A percentile compares a stretch with the other conserved stretches of the same genome.
Conservation (phyloP, 441 rosid genomes). For the Capsella rubella region DNA sequence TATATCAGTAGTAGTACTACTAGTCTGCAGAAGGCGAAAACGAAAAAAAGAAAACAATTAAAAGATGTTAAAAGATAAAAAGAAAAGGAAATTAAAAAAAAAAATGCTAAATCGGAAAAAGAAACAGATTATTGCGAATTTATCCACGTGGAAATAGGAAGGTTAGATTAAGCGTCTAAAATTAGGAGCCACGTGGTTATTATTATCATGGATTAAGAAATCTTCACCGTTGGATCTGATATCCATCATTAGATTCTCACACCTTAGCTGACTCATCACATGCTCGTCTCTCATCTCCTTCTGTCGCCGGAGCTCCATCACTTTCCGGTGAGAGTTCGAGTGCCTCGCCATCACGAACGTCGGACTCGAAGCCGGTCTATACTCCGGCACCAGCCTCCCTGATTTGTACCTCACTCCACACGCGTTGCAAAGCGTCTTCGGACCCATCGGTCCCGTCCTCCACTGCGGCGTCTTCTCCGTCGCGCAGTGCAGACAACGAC, state of each 20-base stretch:
- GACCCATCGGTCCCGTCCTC: conserved; percentile 97
- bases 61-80: background rate
- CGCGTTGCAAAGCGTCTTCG: conserved; percentile 88
- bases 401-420: conserved; percentile 94
- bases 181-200: conserved; percentile 72
- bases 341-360: conserved; percentile 83
- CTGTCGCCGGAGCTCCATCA: conserved; percentile 86
- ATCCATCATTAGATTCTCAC: conserved; percentile 61
- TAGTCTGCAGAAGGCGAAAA: conserved; percentile 23
- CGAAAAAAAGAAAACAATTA: background rate
- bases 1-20: conserved; percentile 9
- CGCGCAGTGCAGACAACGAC: conserved; percentile 84
- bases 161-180: conserved; percentile 66
- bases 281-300: conserved; percentile 65
- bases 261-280: conserved; percentile 56
- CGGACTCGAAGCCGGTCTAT: conserved; percentile 91
- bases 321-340: conserved; percentile 92
- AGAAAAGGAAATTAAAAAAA: background rate
- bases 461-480: conserved; percentile 97
- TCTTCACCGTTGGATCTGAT: conserved; percentile 73
- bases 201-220: conserved; percentile 54
- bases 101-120: background rate
- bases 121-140: conserved; percentile 16
- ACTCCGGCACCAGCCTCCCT: conserved; percentile 87
- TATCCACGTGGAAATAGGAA: conserved; percentile 35